Base-by-base conservation (phyloP, 768 basidiomycete species). In the Pleurotus platypus region DNA sequence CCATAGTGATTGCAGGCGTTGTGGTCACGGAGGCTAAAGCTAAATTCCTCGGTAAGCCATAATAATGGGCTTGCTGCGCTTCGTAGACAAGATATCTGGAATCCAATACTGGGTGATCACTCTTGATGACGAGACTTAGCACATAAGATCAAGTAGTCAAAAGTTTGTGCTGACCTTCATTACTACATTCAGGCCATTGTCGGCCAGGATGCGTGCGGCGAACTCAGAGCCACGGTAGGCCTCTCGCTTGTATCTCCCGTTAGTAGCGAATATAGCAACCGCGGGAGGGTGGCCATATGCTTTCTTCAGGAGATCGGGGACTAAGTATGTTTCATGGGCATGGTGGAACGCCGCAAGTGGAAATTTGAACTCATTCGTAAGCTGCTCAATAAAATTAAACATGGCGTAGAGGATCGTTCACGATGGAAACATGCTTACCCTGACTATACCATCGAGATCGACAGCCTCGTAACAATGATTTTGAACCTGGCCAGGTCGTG, bases 321-420 rank as follows among this genome's bases (percentile, higher is more conserved):
- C 88, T n/a, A 97, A 79, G 71, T 92, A 97, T 1, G 92, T 84
- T 68, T 96, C 93, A 55, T 92, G 86, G 6, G 93, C 94, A 65
- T 92, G 89, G 64, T 94, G 92, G 66, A 94, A 85, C 5, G 90
- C 87, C 5, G 89, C 83, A 26, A 94, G 77, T 1, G 84, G 80
- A 66, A 93, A 94, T 63, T 92, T 74, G 76, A 95, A 98, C 70
- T 97, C 94, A 66, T 96, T 91, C 37, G 91, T 85, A 49, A 97
- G 78, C 84, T 94, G 11, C 30, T 35, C 30, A 9, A 35, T 35
- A 11, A 35, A 24, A 26, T 5, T 26, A 26, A 26, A 26, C 24
- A 26, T 26, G 24, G 24, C 4, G 24, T 26, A 26, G 24, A 26
- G 4, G 24, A 8, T 6, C 5, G 16, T 9, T n/a, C 46, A 49